Evolutionary conservation across 495 filamentous ascomycete genomes (phyloP), one percentile per base, ranked within the genome.

Genomic region (Xanthoparmelia taractica): DNA sequence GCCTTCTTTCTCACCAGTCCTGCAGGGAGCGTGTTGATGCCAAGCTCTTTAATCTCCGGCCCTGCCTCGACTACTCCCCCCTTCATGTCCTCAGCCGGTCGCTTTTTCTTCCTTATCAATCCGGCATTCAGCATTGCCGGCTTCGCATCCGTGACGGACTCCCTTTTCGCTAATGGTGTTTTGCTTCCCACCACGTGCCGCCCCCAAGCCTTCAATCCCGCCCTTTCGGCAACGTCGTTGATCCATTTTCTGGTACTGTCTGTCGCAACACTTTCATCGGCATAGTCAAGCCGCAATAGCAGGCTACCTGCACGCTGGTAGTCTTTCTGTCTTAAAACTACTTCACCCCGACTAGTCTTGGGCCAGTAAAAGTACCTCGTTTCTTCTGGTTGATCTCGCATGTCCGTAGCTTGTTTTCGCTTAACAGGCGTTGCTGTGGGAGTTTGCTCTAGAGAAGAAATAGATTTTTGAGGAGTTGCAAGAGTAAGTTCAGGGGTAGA

Each of bases 251-350:
- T 76, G 13, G 90, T 92, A 69, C 89, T 91, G 29, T 78, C 75
- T 18, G 75, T 74, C 8, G 91, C 87, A n/a, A 88, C 80, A 4
- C 85, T 79, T 31, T 86, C 67, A 41, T 84, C 86, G 15, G 84
- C 85, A 73, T 97, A 97, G 71, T 97, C 90, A 18, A 92, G 82
- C 31, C 87, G 83, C n/a, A 96, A 81, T 2, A 98, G 78, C 40
- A 90, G 75, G 66, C 95, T 87, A 61, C 85, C 83, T n/a, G 86
- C 83, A 13, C 84, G 80, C 63, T 89, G 86, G 75, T 96, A 98
- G 45, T 85, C 84, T 59, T 79, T 79, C 41, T 90, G 86, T 43
- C 79, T 79, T 11, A 96, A 78, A 4, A 95, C 76, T 11, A 88
- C 78, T 25, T 87, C 77, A 11, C 89, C 91, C 47, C 90, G 80